A percentile compares a stretch with the other conserved stretches of the same genome.
Evolutionary conservation across 164 flowering plant species (phyloP).

Genomic region (Akebia trifoliata): DNA sequence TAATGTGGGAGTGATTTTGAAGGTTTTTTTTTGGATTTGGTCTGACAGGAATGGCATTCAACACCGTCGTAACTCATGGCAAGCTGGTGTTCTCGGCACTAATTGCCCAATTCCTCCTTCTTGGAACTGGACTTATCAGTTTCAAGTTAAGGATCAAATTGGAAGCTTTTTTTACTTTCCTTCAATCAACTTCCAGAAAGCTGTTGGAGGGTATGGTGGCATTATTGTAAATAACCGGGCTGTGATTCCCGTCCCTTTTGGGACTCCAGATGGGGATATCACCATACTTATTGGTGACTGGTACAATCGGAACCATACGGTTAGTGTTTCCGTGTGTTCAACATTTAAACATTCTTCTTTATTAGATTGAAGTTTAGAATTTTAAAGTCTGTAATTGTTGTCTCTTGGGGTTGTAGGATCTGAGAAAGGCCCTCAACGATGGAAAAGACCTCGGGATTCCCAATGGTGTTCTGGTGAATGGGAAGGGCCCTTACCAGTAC

Average conservation of each 20-base stretch:
- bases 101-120: conserved; percentile 86
- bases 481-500: conserved; percentile 90
- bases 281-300: conserved; percentile 81
- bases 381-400: neutral
- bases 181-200: conserved; percentile 79
- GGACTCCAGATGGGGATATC: conserved; percentile 72
- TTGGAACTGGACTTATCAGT: conserved; percentile 94
- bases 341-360: no score
- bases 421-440: conserved; percentile 64
- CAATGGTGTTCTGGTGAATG: conserved; percentile 94
- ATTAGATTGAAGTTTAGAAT: no score
- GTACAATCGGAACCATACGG: conserved; percentile 86
- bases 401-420: conserved; percentile 35
- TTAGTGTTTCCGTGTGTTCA: conserved; percentile 28
- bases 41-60: conserved; percentile 75
- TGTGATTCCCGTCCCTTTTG: conserved; percentile 75
- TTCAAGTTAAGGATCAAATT: conserved; percentile 97
- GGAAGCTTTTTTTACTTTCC: conserved; percentile 98
- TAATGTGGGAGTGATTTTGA: neutral
- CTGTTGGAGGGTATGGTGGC: conserved; percentile 85
- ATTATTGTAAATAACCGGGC: conserved; percentile 65
- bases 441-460: conserved; percentile 93
- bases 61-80: conserved; percentile 81
- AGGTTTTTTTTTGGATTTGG: neutral
- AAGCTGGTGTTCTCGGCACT: conserved; percentile 93